These are phyloP conservation scores for Psilocybe mexicana DNA, from an alignment of 1,284 basidiomycete genomes.

Conservation along the genomic window DNA sequence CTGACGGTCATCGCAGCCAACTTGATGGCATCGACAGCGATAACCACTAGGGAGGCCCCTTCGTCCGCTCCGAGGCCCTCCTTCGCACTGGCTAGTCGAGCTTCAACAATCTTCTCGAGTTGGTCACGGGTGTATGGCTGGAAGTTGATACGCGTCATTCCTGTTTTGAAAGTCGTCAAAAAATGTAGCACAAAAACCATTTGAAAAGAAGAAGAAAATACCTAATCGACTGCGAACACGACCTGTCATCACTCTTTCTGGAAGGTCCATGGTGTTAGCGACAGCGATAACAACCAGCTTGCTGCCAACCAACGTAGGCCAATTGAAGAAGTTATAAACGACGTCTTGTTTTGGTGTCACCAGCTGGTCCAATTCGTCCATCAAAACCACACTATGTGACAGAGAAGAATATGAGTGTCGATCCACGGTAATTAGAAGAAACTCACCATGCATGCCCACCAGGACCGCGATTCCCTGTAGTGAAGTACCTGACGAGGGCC, in stretches of 20 bases:
- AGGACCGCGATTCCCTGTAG: constrained; percentile 55
- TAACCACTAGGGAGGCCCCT: constrained; percentile 45
- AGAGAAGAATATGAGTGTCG: constrained; percentile 55
- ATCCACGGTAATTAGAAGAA: not conserved
- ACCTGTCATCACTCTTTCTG: constrained; percentile 90
- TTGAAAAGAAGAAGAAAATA: constrained; percentile 33
- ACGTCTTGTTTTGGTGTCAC: constrained; percentile 97
- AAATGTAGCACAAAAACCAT: not conserved
- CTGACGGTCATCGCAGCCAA: constrained; percentile 92
- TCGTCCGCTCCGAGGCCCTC: constrained; percentile 43
- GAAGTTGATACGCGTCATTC: constrained; percentile 96
- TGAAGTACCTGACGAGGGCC: constrained; percentile 64
- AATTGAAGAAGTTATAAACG: constrained; percentile 99
- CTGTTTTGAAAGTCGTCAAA: constrained; percentile 37
- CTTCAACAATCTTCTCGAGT: constrained; percentile 85
- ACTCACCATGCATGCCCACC: constrained; percentile 70
- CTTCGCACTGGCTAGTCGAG: constrained; percentile 67
- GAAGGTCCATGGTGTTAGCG: constrained; percentile 98
- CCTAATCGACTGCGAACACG: constrained; percentile 92
- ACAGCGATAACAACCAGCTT: constrained; percentile 95
- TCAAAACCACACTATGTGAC: constrained; percentile 82
- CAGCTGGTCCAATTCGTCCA: constrained; percentile 98
- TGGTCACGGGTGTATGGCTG: constrained; percentile 85
- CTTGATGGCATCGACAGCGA: constrained; percentile 80
- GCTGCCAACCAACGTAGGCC: constrained; percentile 88